These are phyloP conservation scores for Phyllachora maydis DNA, from an alignment of 2,329 filamentous ascomycete genomes.

Conservation along the genomic window DNA sequence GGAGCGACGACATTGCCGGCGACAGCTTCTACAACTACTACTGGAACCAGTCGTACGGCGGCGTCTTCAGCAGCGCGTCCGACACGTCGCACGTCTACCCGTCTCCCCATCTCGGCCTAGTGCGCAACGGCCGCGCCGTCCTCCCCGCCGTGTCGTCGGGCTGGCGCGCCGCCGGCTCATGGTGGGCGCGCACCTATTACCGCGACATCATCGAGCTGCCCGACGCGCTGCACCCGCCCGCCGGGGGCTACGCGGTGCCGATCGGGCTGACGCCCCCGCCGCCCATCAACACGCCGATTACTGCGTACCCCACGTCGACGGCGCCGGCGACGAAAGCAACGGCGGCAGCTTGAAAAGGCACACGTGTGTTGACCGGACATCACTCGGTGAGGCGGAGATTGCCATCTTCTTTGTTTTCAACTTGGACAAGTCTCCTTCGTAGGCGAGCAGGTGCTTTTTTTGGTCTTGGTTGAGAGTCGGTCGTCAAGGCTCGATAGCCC, in stretches of 20 bases:
- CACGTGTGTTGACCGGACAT: no score
- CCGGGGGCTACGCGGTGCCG: conserved; percentile 4
- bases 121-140: conserved; percentile 8
- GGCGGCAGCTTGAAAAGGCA: no score
- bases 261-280: no score
- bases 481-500: no score
- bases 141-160: conserved; percentile 5
- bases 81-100: conserved; percentile 7
- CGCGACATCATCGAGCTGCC: conserved; percentile 8
- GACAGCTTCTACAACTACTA: conserved; percentile 5
- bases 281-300: no score
- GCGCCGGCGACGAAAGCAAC: no score
- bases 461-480: no score
- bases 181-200: conserved; percentile 9
- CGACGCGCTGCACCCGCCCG: conserved; percentile 9
- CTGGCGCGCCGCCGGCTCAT: conserved; percentile 7
- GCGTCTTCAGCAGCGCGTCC: conserved; percentile 6
- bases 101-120: conserved; percentile 8
- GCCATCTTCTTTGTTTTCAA: no score
- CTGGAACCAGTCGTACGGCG: conserved; percentile 10
- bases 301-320: no score
- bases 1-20: conserved; percentile 1
- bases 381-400: no score
- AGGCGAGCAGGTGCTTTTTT: no score
- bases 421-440: no score